Conservation (phyloP, 1,139 yeast species). For the Zygoascus hellenicus region DNA sequence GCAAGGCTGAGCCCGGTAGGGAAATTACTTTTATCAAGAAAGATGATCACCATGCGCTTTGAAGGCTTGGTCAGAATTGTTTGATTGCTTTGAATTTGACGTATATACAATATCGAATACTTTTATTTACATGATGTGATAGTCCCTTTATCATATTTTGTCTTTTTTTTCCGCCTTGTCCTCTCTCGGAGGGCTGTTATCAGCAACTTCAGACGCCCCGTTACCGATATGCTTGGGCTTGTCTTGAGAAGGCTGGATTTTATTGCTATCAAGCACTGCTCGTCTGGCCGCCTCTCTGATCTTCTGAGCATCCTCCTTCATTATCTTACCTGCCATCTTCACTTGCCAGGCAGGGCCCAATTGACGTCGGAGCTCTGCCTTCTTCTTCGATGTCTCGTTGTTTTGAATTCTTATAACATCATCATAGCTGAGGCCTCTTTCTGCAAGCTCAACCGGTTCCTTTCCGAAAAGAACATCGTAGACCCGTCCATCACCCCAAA, state of each 20-base stretch:
- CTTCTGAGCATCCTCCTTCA: slow-evolving; percentile 32
- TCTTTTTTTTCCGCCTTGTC: not conserved
- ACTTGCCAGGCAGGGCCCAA: slow-evolving; percentile 37
- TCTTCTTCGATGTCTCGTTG: slow-evolving; percentile 28
- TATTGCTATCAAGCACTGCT: slow-evolving; percentile 11
- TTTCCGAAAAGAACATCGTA: slow-evolving; percentile 76
- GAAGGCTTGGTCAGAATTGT: too few relatives aligned
- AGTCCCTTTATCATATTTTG: not conserved
- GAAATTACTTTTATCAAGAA: too few relatives aligned
- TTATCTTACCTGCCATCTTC: slow-evolving; percentile 32
- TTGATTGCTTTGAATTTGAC: too few relatives aligned
- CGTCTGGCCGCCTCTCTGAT: slow-evolving; percentile 19
- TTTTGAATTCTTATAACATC: slow-evolving; percentile 33
- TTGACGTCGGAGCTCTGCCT: slow-evolving; percentile 34
- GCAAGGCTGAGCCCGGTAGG: too few relatives aligned
- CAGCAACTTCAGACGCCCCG: too few relatives aligned
- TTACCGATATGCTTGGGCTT: not conserved
- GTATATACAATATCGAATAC: too few relatives aligned
- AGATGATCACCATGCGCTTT: too few relatives aligned
- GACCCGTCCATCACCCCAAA: slow-evolving; percentile 89
- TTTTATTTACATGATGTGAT: not conserved
- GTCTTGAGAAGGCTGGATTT: slow-evolving; percentile 1
- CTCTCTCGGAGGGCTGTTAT: not conserved
- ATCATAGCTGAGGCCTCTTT: slow-evolving; percentile 68
- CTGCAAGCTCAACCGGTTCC: slow-evolving; percentile 69